Evolutionary conservation across 129 eudicot species (phyloP).

Genomic region (Flaveria robusta): DNA sequence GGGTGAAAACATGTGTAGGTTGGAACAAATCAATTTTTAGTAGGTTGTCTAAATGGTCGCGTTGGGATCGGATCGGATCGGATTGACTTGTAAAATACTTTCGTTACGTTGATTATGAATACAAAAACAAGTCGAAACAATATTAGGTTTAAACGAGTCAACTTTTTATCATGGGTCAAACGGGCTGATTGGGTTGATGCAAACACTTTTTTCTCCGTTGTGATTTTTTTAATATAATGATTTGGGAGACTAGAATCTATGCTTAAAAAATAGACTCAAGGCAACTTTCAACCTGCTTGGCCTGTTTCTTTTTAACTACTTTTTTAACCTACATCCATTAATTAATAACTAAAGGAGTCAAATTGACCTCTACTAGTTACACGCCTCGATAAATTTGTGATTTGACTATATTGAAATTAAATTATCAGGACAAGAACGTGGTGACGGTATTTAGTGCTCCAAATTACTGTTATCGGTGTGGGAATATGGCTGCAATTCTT

Average conservation of each 20-base stretch:
- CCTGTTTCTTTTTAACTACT: neutral
- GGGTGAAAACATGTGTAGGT: neutral
- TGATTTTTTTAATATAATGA: neutral
- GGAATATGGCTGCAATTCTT: conserved; percentile 87
- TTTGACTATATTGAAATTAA: neutral
- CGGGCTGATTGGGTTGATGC: neutral
- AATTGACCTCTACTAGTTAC: neutral
- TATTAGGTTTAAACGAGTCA: neutral
- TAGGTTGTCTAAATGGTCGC: neutral
- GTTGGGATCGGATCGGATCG: neutral
- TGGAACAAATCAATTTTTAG: neutral
- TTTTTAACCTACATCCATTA: neutral
- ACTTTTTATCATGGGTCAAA: neutral
- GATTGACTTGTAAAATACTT: neutral
- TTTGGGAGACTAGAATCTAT: neutral
- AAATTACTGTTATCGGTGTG: conserved; percentile 87
- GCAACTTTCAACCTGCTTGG: neutral
- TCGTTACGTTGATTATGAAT: neutral
- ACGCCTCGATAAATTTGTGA: neutral
- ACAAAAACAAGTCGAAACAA: neutral
- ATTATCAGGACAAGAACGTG: conserved; percentile 75
- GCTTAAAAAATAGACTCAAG: neutral
- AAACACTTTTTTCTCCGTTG: neutral
- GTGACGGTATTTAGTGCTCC: conserved; percentile 97
- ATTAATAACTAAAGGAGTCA: neutral